A percentile compares a stretch with the other conserved stretches of the same genome.
These are phyloP conservation scores for Aphanomyces stellatus DNA, from an alignment of 352 stramenopile genomes.

Conservation along the genomic window DNA sequence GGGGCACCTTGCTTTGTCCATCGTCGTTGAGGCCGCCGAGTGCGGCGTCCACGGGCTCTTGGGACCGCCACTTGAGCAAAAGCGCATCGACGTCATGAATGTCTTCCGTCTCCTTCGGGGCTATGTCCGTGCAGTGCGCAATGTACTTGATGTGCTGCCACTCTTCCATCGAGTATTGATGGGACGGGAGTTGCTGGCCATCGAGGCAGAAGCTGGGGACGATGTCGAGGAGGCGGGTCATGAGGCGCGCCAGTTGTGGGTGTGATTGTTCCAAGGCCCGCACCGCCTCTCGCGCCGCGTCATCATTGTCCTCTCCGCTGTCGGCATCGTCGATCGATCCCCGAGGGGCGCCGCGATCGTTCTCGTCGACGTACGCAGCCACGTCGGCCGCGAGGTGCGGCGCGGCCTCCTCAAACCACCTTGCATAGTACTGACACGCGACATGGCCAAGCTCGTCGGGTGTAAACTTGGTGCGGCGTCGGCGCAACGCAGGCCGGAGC, in stretches of 20 bases:
- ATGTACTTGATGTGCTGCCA: slow-evolving; percentile 4
- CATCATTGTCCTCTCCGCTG: too few species aligned
- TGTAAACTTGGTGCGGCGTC: slow-evolving; percentile 39
- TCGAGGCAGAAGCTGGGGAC: neutral
- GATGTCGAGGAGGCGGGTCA: slow-evolving; percentile 33
- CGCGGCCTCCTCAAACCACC: slow-evolving; percentile 36
- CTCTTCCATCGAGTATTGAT: neutral
- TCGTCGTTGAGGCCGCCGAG: neutral
- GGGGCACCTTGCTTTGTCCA: neutral
- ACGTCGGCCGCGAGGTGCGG: slow-evolving; percentile 48
- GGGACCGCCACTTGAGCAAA: neutral
- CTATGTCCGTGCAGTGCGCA: neutral
- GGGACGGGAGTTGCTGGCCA: neutral
- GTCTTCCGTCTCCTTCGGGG: neutral
- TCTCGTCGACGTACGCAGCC: slow-evolving; percentile 56
- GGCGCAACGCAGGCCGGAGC: slow-evolving; percentile 27
- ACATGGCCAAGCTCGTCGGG: slow-evolving; percentile 51
- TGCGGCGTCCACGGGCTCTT: neutral
- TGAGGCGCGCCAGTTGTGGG: slow-evolving; percentile 50
- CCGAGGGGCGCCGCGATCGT: slow-evolving; percentile 21
- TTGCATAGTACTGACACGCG: slow-evolving; percentile 43
- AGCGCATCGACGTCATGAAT: neutral
- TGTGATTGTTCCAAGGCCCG: neutral
- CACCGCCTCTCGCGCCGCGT: neutral
- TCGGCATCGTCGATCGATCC: neutral